Percentiles rank a stretch among this genome's conserved stretches.
These are phyloP conservation scores for Syzygium jambos DNA, from an alignment of 345 rosid genomes.

Conservation along the genomic window DNA sequence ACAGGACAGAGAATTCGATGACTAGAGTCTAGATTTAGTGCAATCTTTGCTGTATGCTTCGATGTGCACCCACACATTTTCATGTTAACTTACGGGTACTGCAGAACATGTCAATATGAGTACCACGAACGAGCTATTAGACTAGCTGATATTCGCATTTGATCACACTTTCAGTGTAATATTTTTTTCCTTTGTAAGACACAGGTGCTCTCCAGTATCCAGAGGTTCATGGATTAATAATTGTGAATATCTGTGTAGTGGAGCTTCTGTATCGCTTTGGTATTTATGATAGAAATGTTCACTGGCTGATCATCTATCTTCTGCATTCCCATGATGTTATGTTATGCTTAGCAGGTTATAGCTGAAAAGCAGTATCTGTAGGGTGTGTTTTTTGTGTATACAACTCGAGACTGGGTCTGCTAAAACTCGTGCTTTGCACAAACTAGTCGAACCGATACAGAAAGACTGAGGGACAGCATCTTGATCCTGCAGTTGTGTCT, in stretches of 20 bases:
- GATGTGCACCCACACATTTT: background rate
- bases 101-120: background rate
- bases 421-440: background rate
- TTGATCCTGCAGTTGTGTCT: background rate
- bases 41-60: background rate
- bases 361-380: background rate
- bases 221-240: background rate
- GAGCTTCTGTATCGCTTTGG: background rate
- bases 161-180: background rate
- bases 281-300: background rate
- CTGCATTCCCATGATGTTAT: background rate
- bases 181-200: background rate
- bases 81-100: background rate
- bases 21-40: background rate
- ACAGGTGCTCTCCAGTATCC: background rate
- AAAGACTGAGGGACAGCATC: background rate
- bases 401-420: background rate
- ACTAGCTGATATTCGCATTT: background rate
- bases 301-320: background rate
- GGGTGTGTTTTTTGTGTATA: background rate
- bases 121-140: background rate
- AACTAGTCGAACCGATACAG: background rate
- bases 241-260: background rate
- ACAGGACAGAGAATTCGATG: conserved; percentile 47
- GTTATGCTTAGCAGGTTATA: background rate